Conservation (phyloP, 495 filamentous ascomycete species). For the Aspergillus indologenus region DNA sequence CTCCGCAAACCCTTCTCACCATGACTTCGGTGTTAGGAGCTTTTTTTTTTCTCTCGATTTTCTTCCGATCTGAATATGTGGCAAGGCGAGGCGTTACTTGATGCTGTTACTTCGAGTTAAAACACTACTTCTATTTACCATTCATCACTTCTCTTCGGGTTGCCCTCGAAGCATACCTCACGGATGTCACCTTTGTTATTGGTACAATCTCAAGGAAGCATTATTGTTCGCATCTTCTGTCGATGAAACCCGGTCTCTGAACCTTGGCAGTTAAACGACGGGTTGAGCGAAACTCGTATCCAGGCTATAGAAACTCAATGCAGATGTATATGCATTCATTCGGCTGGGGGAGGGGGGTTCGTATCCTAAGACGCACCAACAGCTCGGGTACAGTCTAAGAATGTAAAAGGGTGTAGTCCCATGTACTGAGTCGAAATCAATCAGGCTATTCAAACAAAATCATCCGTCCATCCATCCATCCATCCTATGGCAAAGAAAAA, state of each 20-base stretch:
- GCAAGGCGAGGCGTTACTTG: slow-evolving; percentile 35
- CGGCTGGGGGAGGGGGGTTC: not conserved
- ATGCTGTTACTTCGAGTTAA: not conserved
- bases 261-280: too few relatives aligned
- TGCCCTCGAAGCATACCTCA: not conserved
- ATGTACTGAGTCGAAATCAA: not conserved
- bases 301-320: too few relatives aligned
- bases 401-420: not conserved
- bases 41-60: slow-evolving; percentile 19
- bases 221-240: not conserved
- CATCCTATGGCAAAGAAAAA: not conserved
- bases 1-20: not conserved
- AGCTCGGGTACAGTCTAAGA: not conserved
- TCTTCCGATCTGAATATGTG: slow-evolving; percentile 8
- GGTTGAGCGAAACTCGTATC: too few relatives aligned
- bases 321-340: too few relatives aligned
- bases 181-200: not conserved
- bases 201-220: not conserved
- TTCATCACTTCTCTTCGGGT: not conserved
- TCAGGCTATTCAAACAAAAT: not conserved
- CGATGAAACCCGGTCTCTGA: too few relatives aligned
- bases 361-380: not conserved
- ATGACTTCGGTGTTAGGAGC: slow-evolving; percentile 32
- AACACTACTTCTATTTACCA: not conserved
- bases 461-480: not conserved